phyloP scores from a whole-genome alignment of 2,329 filamentous ascomycete species.

The Saccharata proteae region DNA sequence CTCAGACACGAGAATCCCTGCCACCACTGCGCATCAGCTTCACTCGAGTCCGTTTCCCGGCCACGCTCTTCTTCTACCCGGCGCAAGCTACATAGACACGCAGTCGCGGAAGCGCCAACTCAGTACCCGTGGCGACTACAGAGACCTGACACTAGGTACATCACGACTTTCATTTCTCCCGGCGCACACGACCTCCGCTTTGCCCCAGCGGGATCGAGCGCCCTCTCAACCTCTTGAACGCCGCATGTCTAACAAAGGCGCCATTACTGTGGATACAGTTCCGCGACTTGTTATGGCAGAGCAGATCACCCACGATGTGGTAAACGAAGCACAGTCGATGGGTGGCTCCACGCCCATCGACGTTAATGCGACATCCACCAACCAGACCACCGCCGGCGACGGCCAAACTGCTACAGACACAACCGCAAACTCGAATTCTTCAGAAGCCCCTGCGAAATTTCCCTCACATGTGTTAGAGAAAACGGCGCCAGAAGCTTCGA shows the following conservation, averaged over 20 bases:
- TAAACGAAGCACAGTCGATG: conserved; percentile 58
- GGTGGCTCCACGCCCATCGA: conserved; percentile 52
- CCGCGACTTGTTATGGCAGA: conserved; percentile 59
- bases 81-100: conserved; percentile 18
- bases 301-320: conserved; percentile 58
- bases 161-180: conserved; percentile 15
- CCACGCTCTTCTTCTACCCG: conserved; percentile 10
- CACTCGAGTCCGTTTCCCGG: conserved; percentile 7
- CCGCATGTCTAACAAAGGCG: conserved; percentile 15
- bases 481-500: conserved; percentile 11
- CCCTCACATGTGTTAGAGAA: conserved; percentile 16
- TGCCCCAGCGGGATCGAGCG: conserved; percentile 10
- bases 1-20: conserved; percentile 1
- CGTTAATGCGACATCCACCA: conserved; percentile 50
- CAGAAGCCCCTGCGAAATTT: conserved; percentile 26
- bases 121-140: conserved; percentile 24
- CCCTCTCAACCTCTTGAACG: conserved; percentile 6
- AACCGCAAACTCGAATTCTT: conserved; percentile 17
- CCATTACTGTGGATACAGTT: conserved; percentile 26
- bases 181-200: conserved; percentile 11
- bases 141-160: conserved; percentile 28
- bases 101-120: conserved; percentile 28
- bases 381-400: conserved; percentile 39
- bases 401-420: conserved; percentile 28
- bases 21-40: conserved; percentile 3